phyloP scores from a whole-genome alignment of 2,329 filamentous ascomycete genomes.

The Spiromastix sp. region DNA sequence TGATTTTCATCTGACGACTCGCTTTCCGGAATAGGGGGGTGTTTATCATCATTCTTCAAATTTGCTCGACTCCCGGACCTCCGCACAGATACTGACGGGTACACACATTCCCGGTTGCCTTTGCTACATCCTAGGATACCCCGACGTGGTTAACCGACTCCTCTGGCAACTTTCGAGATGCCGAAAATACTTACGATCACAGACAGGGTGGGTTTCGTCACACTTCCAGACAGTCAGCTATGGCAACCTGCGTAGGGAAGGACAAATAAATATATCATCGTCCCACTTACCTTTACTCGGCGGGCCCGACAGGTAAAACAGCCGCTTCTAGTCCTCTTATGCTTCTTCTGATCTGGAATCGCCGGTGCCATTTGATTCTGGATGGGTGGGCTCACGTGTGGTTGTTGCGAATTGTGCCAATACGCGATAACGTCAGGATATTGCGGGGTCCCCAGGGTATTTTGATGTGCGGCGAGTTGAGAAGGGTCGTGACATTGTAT shows the following conservation, averaged over 20 bases:
- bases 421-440: slow-evolving; percentile 34
- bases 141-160: too few relatives aligned
- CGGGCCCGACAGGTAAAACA: slow-evolving; percentile 87
- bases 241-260: too few relatives aligned
- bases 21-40: slow-evolving; percentile 33
- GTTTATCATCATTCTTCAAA: slow-evolving; percentile 31
- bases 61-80: slow-evolving; percentile 31
- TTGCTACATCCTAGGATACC: slow-evolving; percentile 75
- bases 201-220: slow-evolving; percentile 78
- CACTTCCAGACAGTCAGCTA: slow-evolving; percentile 52
- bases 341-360: slow-evolving; percentile 65
- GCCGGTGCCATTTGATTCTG: slow-evolving; percentile 17
- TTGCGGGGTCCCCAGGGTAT: not conserved
- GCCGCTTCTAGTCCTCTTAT: slow-evolving; percentile 83
- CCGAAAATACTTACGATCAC: slow-evolving; percentile 56
- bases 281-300: slow-evolving; percentile 62
- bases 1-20: slow-evolving; percentile 44
- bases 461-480: slow-evolving; percentile 1
- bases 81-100: slow-evolving; percentile 55
- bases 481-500: not conserved
- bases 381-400: slow-evolving; percentile 18
- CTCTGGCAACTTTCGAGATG: too few relatives aligned
- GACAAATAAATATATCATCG: too few relatives aligned
- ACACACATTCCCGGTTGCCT: slow-evolving; percentile 80
- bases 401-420: slow-evolving; percentile 28